Percentiles rank a stretch among this genome's conserved stretches.
phyloP scores from a whole-genome alignment of 1,284 basidiomycete species.

The Golubevia pallescens region DNA sequence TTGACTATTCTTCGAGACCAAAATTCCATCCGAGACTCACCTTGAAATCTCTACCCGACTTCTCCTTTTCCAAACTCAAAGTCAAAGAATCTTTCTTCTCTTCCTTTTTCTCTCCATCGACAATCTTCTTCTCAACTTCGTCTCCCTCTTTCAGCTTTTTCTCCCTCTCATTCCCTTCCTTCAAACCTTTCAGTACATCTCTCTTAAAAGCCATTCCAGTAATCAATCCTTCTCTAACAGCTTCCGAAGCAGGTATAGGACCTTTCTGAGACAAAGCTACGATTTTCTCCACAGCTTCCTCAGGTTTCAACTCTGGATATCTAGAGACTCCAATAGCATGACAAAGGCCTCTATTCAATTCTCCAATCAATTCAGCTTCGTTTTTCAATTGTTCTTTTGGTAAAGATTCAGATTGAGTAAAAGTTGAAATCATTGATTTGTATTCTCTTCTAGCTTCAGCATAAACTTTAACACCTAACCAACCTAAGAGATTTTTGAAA shows the following conservation, averaged over 20 bases:
- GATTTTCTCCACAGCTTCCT: slow-evolving; percentile 45
- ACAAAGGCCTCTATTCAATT: slow-evolving; percentile 43
- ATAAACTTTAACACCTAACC: slow-evolving; percentile 66
- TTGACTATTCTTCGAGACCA: too few relatives aligned
- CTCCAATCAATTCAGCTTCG: slow-evolving; percentile 51
- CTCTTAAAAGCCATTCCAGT: slow-evolving; percentile 61
- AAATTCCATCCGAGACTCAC: too few relatives aligned
- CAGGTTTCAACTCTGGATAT: slow-evolving; percentile 29
- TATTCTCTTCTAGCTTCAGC: slow-evolving; percentile 66
- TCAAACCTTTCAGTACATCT: slow-evolving; percentile 48
- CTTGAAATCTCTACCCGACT: too few relatives aligned
- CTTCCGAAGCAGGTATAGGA: slow-evolving; percentile 63
- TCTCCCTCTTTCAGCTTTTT: slow-evolving; percentile 23
- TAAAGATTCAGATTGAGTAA: slow-evolving; percentile 39
- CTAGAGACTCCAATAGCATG: slow-evolving; percentile 43
- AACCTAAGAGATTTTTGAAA: slow-evolving; percentile 63
- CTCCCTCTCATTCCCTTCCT: slow-evolving; percentile 14
- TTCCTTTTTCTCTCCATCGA: slow-evolving; percentile 8
- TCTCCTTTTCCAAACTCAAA: too few relatives aligned
- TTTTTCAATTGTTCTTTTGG: slow-evolving; percentile 42
- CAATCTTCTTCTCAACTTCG: slow-evolving; percentile 20
- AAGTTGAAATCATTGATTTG: slow-evolving; percentile 61
- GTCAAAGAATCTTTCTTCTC: too few relatives aligned
- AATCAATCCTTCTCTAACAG: slow-evolving; percentile 60
- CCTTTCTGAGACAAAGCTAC: slow-evolving; percentile 58